Evolutionary conservation across 2,329 filamentous ascomycete species (phyloP), one percentile per base, ranked within the genome.

Genomic region (Daldinia sp.): DNA sequence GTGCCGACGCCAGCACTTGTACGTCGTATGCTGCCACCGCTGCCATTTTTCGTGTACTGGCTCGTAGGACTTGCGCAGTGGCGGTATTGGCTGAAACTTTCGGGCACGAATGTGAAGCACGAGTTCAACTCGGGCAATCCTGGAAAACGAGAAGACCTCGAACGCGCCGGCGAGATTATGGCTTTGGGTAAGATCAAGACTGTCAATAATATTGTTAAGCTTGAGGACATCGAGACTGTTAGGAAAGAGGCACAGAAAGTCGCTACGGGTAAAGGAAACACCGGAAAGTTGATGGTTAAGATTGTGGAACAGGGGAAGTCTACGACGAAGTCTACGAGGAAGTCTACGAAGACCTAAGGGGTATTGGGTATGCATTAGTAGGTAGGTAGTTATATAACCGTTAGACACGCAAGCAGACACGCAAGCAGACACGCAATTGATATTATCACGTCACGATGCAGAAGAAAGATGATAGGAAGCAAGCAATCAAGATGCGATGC

Each of bases 81-180:
- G 63, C 80, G 73, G 67, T 81, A 83, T 61, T 67, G 63, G 21
- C 80, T 79, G 70, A 75, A 77, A 70, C 68, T 82, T 2, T 68
- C 77, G 10, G 80, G 83, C 3, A 84, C 82, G 8, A 73, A 72
- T 2, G 77, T 83, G 41, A 73, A 76, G 64, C 78, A 82, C 47
- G 76, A 77, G 9, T 79, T 83, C 32, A 68, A 83, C 27, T 84
- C 83, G 3, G 81, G 80, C 0, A 71, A 83, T 17, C 72, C 76
- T 0, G 75, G 77, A 1, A 70, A 70, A 13, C 69, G 77, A 2
- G 77, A 79, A 67, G 81, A 82, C 32, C 57, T 83, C 53, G 80
- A 83, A 62, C 71, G 64, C 54, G 72, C 77, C 1, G 78, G 77
- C 0, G 77, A 78, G 54, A 70, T 79, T 21, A 68, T 83, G 41